These are phyloP conservation scores for Iris macrosiphon DNA, from an alignment of 106 monocot species.

Conservation along the genomic window DNA sequence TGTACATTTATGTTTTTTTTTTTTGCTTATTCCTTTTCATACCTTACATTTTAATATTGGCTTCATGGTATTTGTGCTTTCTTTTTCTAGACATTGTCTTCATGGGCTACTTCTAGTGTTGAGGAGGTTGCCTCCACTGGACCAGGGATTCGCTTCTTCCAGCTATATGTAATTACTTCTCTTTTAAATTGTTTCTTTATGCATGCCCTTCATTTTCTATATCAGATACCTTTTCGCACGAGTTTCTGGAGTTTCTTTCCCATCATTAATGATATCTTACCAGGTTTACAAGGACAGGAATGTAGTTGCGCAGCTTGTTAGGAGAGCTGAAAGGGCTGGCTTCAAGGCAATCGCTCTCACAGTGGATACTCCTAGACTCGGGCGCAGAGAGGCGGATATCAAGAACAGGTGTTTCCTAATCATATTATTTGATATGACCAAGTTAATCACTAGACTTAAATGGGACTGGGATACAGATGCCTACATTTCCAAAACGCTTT, in stretches of 20 bases:
- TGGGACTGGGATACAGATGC: background rate
- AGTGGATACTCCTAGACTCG: constrained; percentile 59
- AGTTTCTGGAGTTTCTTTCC: background rate
- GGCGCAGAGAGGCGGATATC: constrained; percentile 66
- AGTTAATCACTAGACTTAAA: background rate
- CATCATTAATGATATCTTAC: background rate
- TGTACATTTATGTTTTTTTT: too few relatives aligned
- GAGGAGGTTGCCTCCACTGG: constrained; percentile 94
- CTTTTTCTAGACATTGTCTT: constrained; percentile 54
- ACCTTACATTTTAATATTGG: too few relatives aligned
- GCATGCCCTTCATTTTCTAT: background rate
- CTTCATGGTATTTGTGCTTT: too few relatives aligned
- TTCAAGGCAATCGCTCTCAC: constrained; percentile 74
- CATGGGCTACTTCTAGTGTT: constrained; percentile 74
- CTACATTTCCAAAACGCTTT: background rate
- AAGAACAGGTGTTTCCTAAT: constrained; percentile 45
- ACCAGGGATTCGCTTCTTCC: constrained; percentile 89
- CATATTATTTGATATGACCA: background rate
- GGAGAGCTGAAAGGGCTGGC: constrained; percentile 71
- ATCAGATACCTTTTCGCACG: background rate
- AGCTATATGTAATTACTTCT: constrained; percentile 68
- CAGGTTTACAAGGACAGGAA: constrained; percentile 70
- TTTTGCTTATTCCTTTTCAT: too few relatives aligned
- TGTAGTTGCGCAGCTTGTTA: constrained; percentile 64
- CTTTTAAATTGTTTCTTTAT: background rate